Base-by-base conservation (phyloP, 2,329 filamentous ascomycete species). In the Xylaria sp. region DNA sequence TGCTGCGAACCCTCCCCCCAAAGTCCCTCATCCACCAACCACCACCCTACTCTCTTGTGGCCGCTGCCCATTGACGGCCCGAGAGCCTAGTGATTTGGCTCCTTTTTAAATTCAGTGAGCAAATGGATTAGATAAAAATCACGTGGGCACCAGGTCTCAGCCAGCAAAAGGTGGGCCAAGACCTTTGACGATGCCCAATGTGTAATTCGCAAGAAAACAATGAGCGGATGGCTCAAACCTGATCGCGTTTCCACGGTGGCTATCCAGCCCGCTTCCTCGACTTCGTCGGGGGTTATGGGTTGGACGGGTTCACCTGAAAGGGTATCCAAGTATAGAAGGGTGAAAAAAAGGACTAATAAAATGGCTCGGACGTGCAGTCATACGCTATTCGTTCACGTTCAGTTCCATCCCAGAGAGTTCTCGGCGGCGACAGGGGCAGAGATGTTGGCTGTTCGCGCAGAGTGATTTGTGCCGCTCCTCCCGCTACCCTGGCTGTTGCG, bases 341-440 rank as follows among this genome's bases (percentile, higher is more conserved):
- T 72, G 53, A 68, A 71, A 63, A 75, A 72, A 52, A 58, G 52
- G 46, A 64, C 34, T 59, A 59, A 68, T 39, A 73, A 76, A 76
- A 74, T 71, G 72, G 72, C 70, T 73, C 70, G 67, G 72, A 74
- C 74, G 75, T 78, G 71, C 68, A 75, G 68, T 79, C 78, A 75
- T 80, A 70, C 73, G 59, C 63, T 62, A 53, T 70, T 67, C 70
- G 57, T 70, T 66, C 60, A 72, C 66, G 67, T 72, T 71, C 86
- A 97, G 84, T 97, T 97, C 94, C 94, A 97, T 76, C 94, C 94
- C 72, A 97, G 87, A 60, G 93, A 97, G 86, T 97, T 97, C 84
- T 97, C 94, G 3, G 94, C 91, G 80, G 94, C 94, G 71, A 97
- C 92, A 3, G 94, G 94, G 39, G 93, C 93, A 69, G 93, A 97